Evolutionary conservation across 768 basidiomycete species (phyloP), one percentile per base, ranked within the genome.

Genomic region (Leccinum boreale): DNA sequence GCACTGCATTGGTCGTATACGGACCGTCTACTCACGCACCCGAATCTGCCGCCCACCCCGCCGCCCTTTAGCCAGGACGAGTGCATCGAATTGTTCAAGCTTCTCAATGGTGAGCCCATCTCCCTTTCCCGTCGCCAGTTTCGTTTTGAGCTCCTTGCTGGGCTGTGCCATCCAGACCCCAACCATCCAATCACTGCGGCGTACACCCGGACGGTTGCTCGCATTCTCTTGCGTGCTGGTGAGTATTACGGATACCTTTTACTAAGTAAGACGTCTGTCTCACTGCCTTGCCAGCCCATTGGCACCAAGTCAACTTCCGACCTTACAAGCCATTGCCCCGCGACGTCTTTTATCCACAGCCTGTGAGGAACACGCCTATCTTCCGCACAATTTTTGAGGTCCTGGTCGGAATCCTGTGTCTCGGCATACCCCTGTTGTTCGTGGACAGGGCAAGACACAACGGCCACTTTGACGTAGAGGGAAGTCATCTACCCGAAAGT

Each of bases 371-470:
- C 29, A 66, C 72, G 0, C 71, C 77, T 0, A 74, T 89, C 66
- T 56, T 75, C 28, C 82, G 86, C 42, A 77, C 76, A 4, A 58
- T 84, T 31, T 55, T 82, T 51, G 86, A 89, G 67, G 69, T 90
- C 65, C 29, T 89, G 45, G 70, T 87, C 56, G 82, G 85, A 0
- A 75, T 81, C 60, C 60, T 93, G 23, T 89, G 88, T 66, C 79
- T 93, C 10, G 91, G 91, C 3, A 85, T 93, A 50, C 91, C 91
- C 1, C 91, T 86, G 71, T 70, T 92, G 57, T 90, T 91, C 75
- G 70, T 83, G 61, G 80, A 82, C 52, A 81, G 84, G 52, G 65
- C 78, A 36, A 67, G 65, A 10, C 73, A 77, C 45, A 71, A 75
- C 58, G 79, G 79, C 47, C 70, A 81, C 19, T 65, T 79, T 31